Evolutionary conservation across 352 stramenopile species (phyloP).

Genomic region (Thalassiosira livingstoniorum): DNA sequence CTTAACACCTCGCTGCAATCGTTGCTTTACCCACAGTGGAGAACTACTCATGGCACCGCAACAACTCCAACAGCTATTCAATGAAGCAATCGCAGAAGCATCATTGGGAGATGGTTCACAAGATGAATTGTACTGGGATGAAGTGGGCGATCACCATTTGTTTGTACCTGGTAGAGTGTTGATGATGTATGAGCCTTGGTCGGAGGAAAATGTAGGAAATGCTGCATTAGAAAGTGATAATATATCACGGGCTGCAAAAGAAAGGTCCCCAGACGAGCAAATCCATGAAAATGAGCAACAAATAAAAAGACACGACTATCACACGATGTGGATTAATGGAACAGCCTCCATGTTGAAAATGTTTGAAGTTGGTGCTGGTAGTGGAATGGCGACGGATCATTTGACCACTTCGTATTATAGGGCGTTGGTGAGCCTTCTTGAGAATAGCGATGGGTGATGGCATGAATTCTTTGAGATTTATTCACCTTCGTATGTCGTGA

Average conservation of each 20-base stretch:
- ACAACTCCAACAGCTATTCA: constrained; percentile 53
- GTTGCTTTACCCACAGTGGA: too few relatives aligned
- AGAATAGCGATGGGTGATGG: too few relatives aligned
- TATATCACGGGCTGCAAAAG: not conserved
- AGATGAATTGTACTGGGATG: constrained; percentile 54
- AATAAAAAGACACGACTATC: constrained; percentile 13
- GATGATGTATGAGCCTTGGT: constrained; percentile 69
- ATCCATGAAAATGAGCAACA: not conserved
- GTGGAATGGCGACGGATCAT: constrained; percentile 71
- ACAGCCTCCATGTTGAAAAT: constrained; percentile 58
- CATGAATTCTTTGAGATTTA: too few relatives aligned
- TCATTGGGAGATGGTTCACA: constrained; percentile 58
- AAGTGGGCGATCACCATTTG: constrained; percentile 65
- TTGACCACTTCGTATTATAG: constrained; percentile 65
- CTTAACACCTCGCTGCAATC: too few relatives aligned
- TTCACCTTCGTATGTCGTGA: too few relatives aligned
- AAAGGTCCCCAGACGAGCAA: not conserved
- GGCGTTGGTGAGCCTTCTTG: constrained; percentile 30
- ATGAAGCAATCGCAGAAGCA: constrained; percentile 59
- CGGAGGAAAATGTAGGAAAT: not conserved
- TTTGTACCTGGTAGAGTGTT: constrained; percentile 71
- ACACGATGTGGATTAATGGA: constrained; percentile 61
- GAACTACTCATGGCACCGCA: constrained; percentile 47
- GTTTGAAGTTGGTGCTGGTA: constrained; percentile 69
- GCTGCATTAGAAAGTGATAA: too few relatives aligned